Base-by-base conservation (phyloP, 2,329 filamentous ascomycete species). In the Trichophyton schoenleinii region DNA sequence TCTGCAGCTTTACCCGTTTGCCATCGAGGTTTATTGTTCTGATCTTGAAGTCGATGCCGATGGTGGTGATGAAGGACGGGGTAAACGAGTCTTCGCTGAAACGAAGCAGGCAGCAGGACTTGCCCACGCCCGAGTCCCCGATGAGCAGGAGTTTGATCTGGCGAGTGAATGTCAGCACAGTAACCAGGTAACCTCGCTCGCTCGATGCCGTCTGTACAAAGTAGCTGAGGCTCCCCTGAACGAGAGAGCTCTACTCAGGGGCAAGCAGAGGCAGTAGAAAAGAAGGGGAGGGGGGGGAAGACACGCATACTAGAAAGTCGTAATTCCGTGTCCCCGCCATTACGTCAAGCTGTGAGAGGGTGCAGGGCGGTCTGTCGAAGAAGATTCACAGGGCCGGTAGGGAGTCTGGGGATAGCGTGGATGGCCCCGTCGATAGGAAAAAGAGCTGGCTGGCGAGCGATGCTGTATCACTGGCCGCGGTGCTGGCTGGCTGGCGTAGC, bases 31-130 rank as follows among this genome's bases (percentile, higher is more conserved):
- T 94, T 79, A 99, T 99, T 67, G 94, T 99, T 68, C 94, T 85
- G 74, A 99, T 99, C 83, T 99, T 99, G 82, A 99, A 99, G 79
- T 99, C 94, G 80, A 99, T 97, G 69, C 94, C 94, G 77, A 99
- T 99, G 65, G 94, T 99, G 65, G 91, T 96, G 81, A 96, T 96
- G 82, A 96, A 96, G 69, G 90, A 95, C 49, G 91, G 91, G 60
- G 91, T 96, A 80, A 96, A 96, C 55, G 89, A 95, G 81, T 96
- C 91, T 79, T 96, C 91, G 77, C 90, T 95, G 81, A 96, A 96
- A 70, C 91, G 89, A 73, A 96, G 81, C 75, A 96, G 83, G 78
- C 91, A 96, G 85, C 91, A 96, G 68, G 91, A 96, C 79, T 96
- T 96, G 75, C 91, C 91, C 65, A 96, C 91, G 72, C 91, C 91